Percentiles rank a stretch among this genome's conserved stretches.
Conservation (phyloP, 768 basidiomycete species). For the Agrocybe chaxingu region DNA sequence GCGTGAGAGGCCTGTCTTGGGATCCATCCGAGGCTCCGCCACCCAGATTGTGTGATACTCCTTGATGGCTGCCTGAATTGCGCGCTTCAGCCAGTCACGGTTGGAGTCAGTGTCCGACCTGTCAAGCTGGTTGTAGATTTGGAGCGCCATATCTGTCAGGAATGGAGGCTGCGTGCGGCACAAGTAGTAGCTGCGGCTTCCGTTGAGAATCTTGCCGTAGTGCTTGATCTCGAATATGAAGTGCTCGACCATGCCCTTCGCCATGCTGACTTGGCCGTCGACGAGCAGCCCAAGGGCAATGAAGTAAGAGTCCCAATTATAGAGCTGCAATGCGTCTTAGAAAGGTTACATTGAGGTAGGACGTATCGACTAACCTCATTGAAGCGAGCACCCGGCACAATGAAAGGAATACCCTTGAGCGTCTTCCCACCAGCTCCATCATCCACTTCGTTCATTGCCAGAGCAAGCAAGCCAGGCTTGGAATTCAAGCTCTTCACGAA, state of each 20-base stretch:
- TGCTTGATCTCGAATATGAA: slow-evolving; percentile 99
- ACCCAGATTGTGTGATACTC: slow-evolving; percentile 99
- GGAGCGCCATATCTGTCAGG: slow-evolving; percentile 97
- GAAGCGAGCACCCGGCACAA: slow-evolving; percentile 94
- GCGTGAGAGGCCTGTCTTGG: slow-evolving; percentile 90
- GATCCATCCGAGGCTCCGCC: slow-evolving; percentile 90
- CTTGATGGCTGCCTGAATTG: slow-evolving; percentile 96
- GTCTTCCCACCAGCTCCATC: slow-evolving; percentile 76
- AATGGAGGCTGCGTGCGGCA: slow-evolving; percentile 97
- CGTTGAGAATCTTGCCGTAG: slow-evolving; percentile 96
- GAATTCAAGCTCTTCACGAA: slow-evolving; percentile 93
- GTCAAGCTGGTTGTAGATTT: slow-evolving; percentile 96
- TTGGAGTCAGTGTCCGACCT: slow-evolving; percentile 77
- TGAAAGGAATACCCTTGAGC: slow-evolving; percentile 92
- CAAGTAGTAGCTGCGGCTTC: slow-evolving; percentile 92
- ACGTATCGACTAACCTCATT: slow-evolving; percentile 64
- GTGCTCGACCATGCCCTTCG: slow-evolving; percentile 97
- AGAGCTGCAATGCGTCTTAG: slow-evolving; percentile 48
- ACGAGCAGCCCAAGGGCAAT: slow-evolving; percentile 91
- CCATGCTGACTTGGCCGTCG: slow-evolving; percentile 91
- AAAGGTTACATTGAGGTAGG: slow-evolving; percentile 1
- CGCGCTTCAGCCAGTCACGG: slow-evolving; percentile 89
- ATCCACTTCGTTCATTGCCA: slow-evolving; percentile 92
- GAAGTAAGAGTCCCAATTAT: slow-evolving; percentile 97
- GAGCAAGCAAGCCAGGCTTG: slow-evolving; percentile 89